Evolutionary conservation across 164 flowering plant genomes (phyloP).

Genomic region (Stephania yunnanensis): DNA sequence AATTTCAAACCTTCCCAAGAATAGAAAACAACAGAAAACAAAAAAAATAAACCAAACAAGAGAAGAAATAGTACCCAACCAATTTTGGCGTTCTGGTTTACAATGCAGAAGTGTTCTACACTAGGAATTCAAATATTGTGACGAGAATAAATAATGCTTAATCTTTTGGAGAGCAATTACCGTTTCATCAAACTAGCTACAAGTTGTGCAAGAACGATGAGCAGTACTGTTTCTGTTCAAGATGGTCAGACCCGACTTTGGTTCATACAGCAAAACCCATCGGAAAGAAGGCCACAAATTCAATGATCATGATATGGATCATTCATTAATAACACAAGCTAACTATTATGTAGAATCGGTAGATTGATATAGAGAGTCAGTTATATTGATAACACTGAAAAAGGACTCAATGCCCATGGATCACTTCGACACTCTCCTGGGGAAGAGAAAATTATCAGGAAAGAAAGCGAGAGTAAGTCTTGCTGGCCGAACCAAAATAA

Average conservation of each 20-base stretch:
- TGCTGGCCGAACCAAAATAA: background rate
- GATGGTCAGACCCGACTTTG: background rate
- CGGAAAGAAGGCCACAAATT: background rate
- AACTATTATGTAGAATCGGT: background rate
- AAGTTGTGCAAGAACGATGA: background rate
- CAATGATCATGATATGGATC: constrained; percentile 1
- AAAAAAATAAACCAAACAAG: background rate
- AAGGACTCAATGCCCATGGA: background rate
- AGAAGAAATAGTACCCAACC: background rate
- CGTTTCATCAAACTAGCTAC: background rate
- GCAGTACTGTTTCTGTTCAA: background rate
- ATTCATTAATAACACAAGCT: background rate
- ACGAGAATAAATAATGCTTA: background rate
- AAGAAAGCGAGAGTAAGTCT: background rate
- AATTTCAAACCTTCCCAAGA: background rate
- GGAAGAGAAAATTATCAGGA: background rate
- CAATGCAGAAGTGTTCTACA: background rate
- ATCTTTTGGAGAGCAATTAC: background rate
- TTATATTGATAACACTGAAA: background rate
- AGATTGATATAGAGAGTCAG: background rate
- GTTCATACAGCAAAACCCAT: background rate
- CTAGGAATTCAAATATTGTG: background rate
- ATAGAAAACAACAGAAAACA: background rate
- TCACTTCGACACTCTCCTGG: background rate
- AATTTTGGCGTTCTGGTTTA: background rate